Base-by-base conservation (phyloP, 1,284 basidiomycete species). In the Ustanciosporium gigantosporum region DNA sequence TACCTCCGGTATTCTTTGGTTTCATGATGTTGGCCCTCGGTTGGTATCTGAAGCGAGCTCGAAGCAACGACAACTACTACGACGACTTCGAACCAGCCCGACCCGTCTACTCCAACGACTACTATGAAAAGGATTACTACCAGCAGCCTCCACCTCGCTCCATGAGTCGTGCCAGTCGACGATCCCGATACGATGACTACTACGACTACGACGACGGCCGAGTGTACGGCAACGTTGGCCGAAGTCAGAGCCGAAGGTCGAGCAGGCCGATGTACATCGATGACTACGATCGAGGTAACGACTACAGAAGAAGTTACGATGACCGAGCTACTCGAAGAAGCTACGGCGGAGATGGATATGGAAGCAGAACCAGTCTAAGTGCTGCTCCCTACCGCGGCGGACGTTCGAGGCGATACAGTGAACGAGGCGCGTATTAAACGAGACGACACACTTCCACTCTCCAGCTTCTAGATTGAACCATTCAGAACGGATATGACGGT, bases 1-100 rank as follows among this genome's bases (percentile, higher is more conserved):
- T 66, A 2, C 67, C 67, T n/a, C 64, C 67, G 9, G 64, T 55
- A 19, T 49, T 70, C 31, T 58, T 72, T 15, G 69, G 67, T 17
- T 61, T 64, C 27, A 53, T 68, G 43, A 51, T 69, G 45, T 45
- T 69, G 7, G 44, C 56, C 17, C 40, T 55, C 13, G 66, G 58
- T 3, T 71, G 58, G 61, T 56, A 32, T 15, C 34, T 68, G 21
- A 66, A 61, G 46, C 59, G 65, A 24, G 47, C 59, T 6, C 45
- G 45, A 31, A 41, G 38, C 44, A n/a, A 52, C 3, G 48, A 57
- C 29, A 44, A 56, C 41, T 62, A 62, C 48, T 57, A 62, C 38
- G 59, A 62, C 40, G 59, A 62, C 46, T 62, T 56, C 46, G 59
- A 55, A 35, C 51, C 51, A 14, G 59, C 46, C 19, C 59, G 48